These are phyloP conservation scores for Vaccinium vitisidaea DNA, from an alignment of 148 eudicot genomes.

Conservation along the genomic window DNA sequence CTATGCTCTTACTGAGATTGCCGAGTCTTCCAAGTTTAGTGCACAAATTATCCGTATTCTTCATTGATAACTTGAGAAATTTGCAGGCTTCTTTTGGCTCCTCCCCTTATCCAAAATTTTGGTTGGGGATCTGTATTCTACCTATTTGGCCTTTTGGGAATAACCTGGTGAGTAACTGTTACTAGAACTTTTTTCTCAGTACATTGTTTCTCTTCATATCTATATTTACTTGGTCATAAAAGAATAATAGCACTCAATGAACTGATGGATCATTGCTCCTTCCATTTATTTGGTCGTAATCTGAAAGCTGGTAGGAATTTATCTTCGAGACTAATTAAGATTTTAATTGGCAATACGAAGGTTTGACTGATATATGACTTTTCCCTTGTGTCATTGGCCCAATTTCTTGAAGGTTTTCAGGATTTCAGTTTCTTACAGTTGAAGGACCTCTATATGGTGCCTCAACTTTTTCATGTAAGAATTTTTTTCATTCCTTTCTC, in stretches of 20 bases:
- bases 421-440: constrained; percentile 74
- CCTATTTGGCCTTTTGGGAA: constrained; percentile 76
- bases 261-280: background rate
- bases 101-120: constrained; percentile 80
- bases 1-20: background rate
- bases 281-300: background rate
- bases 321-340: background rate
- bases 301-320: background rate
- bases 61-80: constrained; percentile 13
- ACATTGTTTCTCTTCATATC: background rate
- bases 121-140: constrained; percentile 99
- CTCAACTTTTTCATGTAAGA: constrained; percentile 53
- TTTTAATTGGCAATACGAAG: constrained; percentile 16
- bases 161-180: constrained; percentile 73
- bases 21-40: background rate
- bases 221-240: background rate
- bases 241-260: background rate
- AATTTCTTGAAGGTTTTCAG: constrained; percentile 73
- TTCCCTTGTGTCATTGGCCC: constrained; percentile 22
- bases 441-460: constrained; percentile 43
- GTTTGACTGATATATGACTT: constrained; percentile 39
- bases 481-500: constrained; percentile 7
- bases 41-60: background rate
- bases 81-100: constrained; percentile 94
- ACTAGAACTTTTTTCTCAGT: constrained; percentile 5